Conservation (phyloP, 1,284 basidiomycete genomes). For the Melampsora abietis-canadensis region DNA sequence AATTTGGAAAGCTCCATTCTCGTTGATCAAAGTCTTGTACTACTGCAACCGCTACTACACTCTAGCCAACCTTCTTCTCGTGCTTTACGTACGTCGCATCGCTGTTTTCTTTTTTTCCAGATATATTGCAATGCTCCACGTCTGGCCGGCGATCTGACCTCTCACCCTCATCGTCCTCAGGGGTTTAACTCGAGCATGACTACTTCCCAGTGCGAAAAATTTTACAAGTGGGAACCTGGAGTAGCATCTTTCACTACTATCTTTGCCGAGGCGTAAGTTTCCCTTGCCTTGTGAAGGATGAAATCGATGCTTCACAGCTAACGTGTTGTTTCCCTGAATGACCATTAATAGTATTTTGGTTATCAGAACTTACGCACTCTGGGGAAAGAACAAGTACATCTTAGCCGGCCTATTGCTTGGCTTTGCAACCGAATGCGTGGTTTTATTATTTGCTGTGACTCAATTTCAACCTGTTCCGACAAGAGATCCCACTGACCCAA, state of each 20-base stretch:
- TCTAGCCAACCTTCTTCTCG: constrained; percentile 34
- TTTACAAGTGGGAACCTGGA: constrained; percentile 43
- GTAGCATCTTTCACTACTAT: constrained; percentile 38
- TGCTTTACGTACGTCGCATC: constrained; percentile 30
- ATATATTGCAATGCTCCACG: not conserved
- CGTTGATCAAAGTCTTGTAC: constrained; percentile 37
- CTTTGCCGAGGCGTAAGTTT: constrained; percentile 42
- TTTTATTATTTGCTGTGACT: constrained; percentile 37
- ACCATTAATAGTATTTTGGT: constrained; percentile 20
- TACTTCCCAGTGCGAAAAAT: constrained; percentile 6
- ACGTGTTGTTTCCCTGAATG: not conserved
- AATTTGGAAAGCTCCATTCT: constrained; percentile 40
- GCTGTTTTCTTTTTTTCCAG: not conserved
- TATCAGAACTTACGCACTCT: constrained; percentile 35
- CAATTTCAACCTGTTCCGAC: constrained; percentile 37
- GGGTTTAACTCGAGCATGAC: constrained; percentile 42
- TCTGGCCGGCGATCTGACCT: not conserved
- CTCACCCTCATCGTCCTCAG: not conserved
- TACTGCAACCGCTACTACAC: constrained; percentile 42
- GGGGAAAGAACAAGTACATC: constrained; percentile 42
- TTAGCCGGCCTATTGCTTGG: constrained; percentile 19
- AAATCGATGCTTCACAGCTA: not conserved
- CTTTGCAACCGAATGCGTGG: constrained; percentile 19
- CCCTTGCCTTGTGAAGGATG: not conserved
- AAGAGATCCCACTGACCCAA: constrained; percentile 34